A percentile compares a stretch with the other conserved stretches of the same genome.
These are phyloP conservation scores for Aegilops umbellulata DNA, from an alignment of 176 grass and related monocot genomes.

Conservation along the genomic window DNA sequence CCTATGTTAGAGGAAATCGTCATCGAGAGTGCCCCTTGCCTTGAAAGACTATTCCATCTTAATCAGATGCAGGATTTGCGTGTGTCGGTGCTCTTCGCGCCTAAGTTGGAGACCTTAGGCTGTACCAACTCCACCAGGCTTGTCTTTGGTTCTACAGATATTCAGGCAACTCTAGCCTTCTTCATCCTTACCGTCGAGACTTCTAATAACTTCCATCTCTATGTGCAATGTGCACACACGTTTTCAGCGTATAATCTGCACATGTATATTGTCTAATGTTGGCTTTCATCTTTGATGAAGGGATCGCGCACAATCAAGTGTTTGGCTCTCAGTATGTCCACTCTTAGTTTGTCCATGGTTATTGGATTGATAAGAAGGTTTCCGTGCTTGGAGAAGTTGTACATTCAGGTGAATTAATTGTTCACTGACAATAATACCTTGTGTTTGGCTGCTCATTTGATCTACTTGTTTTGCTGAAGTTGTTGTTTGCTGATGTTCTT, in stretches of 20 bases:
- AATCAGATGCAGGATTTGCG: too few species aligned
- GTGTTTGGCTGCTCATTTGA: too few species aligned
- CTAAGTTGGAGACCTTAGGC: not conserved
- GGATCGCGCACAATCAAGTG: not conserved
- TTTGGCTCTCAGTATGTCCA: not conserved
- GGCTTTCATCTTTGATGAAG: not conserved
- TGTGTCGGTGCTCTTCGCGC: not conserved
- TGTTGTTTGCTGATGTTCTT: not conserved
- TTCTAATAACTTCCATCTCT: not conserved
- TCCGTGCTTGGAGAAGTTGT: not conserved
- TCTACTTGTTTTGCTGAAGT: too few species aligned
- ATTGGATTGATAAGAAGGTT: not conserved
- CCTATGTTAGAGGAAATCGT: not conserved
- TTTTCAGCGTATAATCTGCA: not conserved
- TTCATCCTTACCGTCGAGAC: not conserved
- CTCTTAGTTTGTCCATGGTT: not conserved
- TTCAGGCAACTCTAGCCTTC: not conserved
- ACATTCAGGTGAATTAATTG: not conserved
- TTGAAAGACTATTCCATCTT: not conserved
- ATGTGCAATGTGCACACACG: too few species aligned
- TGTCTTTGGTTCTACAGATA: not conserved
- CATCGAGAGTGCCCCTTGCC: not conserved
- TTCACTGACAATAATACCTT: not conserved
- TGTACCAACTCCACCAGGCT: not conserved
- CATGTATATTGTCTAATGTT: not conserved